Evolutionary conservation across 2,329 filamentous ascomycete species (phyloP), one percentile per base, ranked within the genome.

Genomic region (Kalmusia sp.): DNA sequence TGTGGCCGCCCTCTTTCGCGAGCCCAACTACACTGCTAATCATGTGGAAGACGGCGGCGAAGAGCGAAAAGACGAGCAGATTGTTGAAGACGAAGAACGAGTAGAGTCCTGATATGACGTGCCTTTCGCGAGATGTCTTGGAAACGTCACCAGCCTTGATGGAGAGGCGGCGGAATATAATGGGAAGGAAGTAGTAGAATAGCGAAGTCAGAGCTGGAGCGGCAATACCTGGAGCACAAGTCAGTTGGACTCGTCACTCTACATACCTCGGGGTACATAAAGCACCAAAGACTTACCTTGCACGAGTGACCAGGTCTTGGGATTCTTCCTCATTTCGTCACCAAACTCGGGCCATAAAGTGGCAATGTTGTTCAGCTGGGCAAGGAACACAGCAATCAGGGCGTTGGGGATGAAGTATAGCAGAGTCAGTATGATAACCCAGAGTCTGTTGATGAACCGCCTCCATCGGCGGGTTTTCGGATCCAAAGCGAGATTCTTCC

Each of bases 71-170:
- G 52, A 98, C 87, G 61, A 99, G 80, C 50, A 99, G 76, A 70
- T 98, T 98, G 83, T 99, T 99, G 81, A 99, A 92, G 47, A 97
- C 85, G 75, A 99, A 99, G 79, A 99, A 99, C 15, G 90, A 84
- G 76, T 96, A 99, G 2, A 99, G 83, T 74, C 96, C 96, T 58
- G 86, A 87, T 54, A 95, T 83, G 47, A 99, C 95, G 73, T 98
- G 93, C 25, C 92, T 84, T 72, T 99, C 95, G 49, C 95, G 87
- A 22, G 91, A 91, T 0, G 91, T 96, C 77, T 98, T 99, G 41
- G 92, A 96, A 60, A 90, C 84, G 70, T 98, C 93, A 59, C 95
- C 95, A 4, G 91, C 90, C 61, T 85, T 85, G 55, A 92, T 88
- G 5, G 92, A 89, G 31, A 99, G 81, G 19, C 91, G 88, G 51